Base-by-base conservation (phyloP, 176 grass and related monocot genomes). In the Zoysia japonica region DNA sequence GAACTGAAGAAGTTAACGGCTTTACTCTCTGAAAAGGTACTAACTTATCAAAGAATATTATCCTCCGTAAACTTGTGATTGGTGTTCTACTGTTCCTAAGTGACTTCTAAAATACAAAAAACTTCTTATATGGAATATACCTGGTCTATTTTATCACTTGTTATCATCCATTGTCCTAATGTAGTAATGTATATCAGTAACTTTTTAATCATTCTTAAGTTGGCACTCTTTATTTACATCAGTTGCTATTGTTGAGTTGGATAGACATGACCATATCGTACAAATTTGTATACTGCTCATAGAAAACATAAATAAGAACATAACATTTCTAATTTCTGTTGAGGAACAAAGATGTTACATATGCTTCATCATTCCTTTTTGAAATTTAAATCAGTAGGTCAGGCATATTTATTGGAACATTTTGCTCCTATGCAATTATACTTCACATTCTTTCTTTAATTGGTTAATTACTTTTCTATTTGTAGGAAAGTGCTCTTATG, bases 21-120 rank as follows among this genome's bases (percentile, higher is more conserved):
- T 78, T 85, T 95, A 89, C 86, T 99, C 67, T 92, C 84, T 65
- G 96, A 95, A 62, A 94, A 99, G 96, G 96, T 99, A 88, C 60
- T 62, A 61, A 37, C 2, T 67, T 75, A 48, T 56, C 28, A 65
- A 66, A 80, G 62, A 36, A 28, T 1, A 6, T 74, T 71, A 47
- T 56, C 57, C 41, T 78, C 11, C 45, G 4, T 61, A 66, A 59
- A 85, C 36, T 65, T 4, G 65, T 79, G 54, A 12, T 19, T 71
- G 20, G 9, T 65, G 52, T 59, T 82, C 70, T 75, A 43, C n/a
- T 47, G 75, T 45, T 37, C 83, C 35, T 72, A 2, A 17, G 16
- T 57, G 74, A 41, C 28, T 59, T 14, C 47, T 42, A 38, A 44
- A 7, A 63, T 81, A 7, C n/a, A 17, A 66, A 19, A 50, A n/a